Conservation (phyloP, 2,329 filamentous ascomycete species). For the Ceratocystis ficicola region DNA sequence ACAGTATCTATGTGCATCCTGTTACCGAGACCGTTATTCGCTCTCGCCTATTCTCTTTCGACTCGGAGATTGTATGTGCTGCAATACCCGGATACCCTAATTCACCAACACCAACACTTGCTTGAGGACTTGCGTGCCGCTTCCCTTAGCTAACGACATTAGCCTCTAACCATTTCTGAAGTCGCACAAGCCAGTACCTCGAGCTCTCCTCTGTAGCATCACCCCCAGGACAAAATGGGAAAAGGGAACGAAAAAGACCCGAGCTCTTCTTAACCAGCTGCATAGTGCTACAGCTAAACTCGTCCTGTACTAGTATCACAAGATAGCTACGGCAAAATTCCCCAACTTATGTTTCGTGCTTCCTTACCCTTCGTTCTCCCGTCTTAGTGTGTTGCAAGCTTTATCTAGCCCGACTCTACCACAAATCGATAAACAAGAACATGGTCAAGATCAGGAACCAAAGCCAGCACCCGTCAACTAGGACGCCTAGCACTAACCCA, state of each 20-base stretch:
- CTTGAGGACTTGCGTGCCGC: too few relatives aligned
- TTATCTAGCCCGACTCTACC: background rate
- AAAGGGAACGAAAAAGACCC: background rate
- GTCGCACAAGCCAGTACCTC: background rate
- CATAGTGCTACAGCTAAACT: background rate
- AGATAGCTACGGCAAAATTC: background rate
- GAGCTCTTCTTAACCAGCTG: background rate
- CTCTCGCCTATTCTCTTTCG: too few relatives aligned
- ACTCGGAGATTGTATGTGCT: too few relatives aligned
- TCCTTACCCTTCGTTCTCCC: background rate
- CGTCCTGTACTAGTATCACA: background rate
- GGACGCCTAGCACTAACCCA: background rate
- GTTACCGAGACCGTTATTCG: too few relatives aligned
- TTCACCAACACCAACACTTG: too few relatives aligned
- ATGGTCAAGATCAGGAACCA: slow-evolving; percentile 3
- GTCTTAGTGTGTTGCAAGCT: background rate
- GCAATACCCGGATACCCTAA: too few relatives aligned
- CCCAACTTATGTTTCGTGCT: slow-evolving; percentile 2
- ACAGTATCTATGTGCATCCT: too few relatives aligned
- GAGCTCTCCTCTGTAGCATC: background rate
- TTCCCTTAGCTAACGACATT: too few relatives aligned
- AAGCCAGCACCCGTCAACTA: background rate
- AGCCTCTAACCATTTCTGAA: background rate
- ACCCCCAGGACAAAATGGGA: background rate
- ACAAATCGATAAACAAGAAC: background rate